A percentile compares a stretch with the other conserved stretches of the same genome.
Conservation (phyloP, 306 rosid genomes). For the Echinosophora koreensis region DNA sequence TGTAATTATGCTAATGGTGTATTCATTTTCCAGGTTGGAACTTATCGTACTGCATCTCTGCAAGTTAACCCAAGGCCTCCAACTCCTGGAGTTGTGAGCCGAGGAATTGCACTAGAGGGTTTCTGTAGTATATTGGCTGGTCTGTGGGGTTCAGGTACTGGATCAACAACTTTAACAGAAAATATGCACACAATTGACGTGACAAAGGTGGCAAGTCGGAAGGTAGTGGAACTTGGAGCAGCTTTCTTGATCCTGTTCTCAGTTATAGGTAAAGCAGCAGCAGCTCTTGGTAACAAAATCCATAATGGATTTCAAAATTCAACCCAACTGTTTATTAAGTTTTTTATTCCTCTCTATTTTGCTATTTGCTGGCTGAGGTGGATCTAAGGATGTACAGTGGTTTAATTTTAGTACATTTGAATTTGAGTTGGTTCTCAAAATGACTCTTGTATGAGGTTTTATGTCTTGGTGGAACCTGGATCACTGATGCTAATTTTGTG, state of each 20-base stretch:
- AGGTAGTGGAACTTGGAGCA: slow-evolving; percentile 81
- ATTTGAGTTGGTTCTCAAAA: slow-evolving; percentile 13
- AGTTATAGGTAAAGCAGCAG: slow-evolving; percentile 67
- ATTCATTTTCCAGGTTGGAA: slow-evolving; percentile 73
- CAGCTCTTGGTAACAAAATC: not conserved
- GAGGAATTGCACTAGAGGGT: slow-evolving; percentile 98
- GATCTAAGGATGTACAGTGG: slow-evolving; percentile 4
- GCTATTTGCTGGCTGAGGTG: slow-evolving; percentile 26
- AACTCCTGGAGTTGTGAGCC: slow-evolving; percentile 86
- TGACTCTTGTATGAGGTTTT: not conserved
- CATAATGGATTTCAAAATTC: not conserved
- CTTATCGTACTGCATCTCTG: slow-evolving; percentile 73
- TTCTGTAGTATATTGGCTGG: slow-evolving; percentile 94
- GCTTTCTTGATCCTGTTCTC: slow-evolving; percentile 81
- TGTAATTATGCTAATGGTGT: slow-evolving; percentile 20
- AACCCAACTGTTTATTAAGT: slow-evolving; percentile 2
- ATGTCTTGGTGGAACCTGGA: not conserved
- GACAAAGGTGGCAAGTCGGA: slow-evolving; percentile 88
- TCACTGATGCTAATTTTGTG: not conserved
- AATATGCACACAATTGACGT: slow-evolving; percentile 74
- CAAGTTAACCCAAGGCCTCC: slow-evolving; percentile 80
- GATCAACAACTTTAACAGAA: slow-evolving; percentile 94
- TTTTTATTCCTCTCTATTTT: not conserved
- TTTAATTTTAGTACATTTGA: slow-evolving; percentile 12
- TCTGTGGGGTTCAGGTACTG: slow-evolving; percentile 94